Base-by-base conservation (phyloP, 495 filamentous ascomycete species). In the Podospora pseudopauciseta region DNA sequence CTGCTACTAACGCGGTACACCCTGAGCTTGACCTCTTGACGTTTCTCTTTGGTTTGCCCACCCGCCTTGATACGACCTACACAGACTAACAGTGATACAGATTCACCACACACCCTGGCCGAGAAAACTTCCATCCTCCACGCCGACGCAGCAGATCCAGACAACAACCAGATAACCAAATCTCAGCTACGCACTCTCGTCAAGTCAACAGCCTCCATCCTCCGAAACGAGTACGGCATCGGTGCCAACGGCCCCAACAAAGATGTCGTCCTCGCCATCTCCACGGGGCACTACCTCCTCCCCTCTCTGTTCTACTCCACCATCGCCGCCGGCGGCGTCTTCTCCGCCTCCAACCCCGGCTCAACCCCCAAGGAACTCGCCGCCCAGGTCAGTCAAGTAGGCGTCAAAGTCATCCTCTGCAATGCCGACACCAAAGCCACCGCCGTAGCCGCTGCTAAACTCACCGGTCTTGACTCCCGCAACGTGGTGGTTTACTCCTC, bases 391-490 rank as follows among this genome's bases (percentile, higher is more conserved):
- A 71, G 65, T 28, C 78, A 81, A 39, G 79, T 72, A 13, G 83
- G 80, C 0, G 84, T 88, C 1, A 84, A 72, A 15, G 83, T 88
- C 65, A 77, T 91, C 15, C 58, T 89, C 65, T 84, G 85, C 65
- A 86, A 80, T 4, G 70, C 70, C 5, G 74, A 73, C 6, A 81
- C 84, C 23, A 79, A 90, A 13, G 67, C 83, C 5, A 81, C 82
- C 20, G 92, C 87, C 26, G 75, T 75, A 26, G 82, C 86, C 20
- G 92, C 91, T 1, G 89, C 89, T 0, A 80, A 81, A 68, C 80
- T 80, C 53, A 85, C 80, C 18, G 87, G 87, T 11, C 80, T 95
- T 16, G 71, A 80, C 0, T 76, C 74, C 65, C 68, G 67, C 15
- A 71, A 74, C 13, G 71, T 83, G 5, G 78, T 83, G 28, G 69